Percentiles rank a stretch among this genome's conserved stretches.
Evolutionary conservation across 192 early-diverging fungal species (phyloP).

Genomic region (Gaertneriomyces sp.): DNA sequence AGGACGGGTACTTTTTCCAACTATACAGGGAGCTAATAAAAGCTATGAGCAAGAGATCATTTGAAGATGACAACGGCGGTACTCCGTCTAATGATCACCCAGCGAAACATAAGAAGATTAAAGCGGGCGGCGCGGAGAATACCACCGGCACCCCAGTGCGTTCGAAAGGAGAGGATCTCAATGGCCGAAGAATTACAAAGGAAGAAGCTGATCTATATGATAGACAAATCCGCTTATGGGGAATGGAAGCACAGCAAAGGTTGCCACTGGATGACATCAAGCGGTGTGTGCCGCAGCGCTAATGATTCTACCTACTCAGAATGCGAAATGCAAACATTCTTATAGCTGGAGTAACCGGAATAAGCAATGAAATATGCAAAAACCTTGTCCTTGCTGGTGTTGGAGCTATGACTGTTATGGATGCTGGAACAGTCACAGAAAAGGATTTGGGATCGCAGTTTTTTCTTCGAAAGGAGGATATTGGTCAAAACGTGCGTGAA

Average conservation of each 20-base stretch:
- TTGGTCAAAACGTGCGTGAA: slow-evolving; percentile 67
- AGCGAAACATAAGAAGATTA: too few relatives aligned
- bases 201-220: slow-evolving; percentile 95
- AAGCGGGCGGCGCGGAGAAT: too few relatives aligned
- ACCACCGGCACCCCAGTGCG: too few relatives aligned
- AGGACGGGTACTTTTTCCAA: too few relatives aligned
- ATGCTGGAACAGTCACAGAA: slow-evolving; percentile 50
- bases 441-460: slow-evolving; percentile 77
- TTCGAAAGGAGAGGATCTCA: too few relatives aligned
- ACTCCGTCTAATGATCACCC: too few relatives aligned
- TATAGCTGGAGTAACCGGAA: slow-evolving; percentile 64
- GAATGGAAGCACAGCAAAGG: slow-evolving; percentile 85
- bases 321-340: slow-evolving; percentile 77
- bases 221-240: slow-evolving; percentile 97
- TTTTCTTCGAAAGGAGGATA: slow-evolving; percentile 55
- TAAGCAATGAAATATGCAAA: slow-evolving; percentile 85
- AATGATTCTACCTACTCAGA: slow-evolving; percentile 36
- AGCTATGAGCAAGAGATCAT: too few relatives aligned
- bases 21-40: too few relatives aligned
- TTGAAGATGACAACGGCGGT: too few relatives aligned
- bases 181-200: slow-evolving; percentile 10
- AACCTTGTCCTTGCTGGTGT: slow-evolving; percentile 90
- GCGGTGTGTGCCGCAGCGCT: neutral
- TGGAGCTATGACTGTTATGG: slow-evolving; percentile 69
- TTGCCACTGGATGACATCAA: slow-evolving; percentile 27